phyloP scores from a whole-genome alignment of 2,329 filamentous ascomycete genomes.

The Ophioceras dolichostomum region DNA sequence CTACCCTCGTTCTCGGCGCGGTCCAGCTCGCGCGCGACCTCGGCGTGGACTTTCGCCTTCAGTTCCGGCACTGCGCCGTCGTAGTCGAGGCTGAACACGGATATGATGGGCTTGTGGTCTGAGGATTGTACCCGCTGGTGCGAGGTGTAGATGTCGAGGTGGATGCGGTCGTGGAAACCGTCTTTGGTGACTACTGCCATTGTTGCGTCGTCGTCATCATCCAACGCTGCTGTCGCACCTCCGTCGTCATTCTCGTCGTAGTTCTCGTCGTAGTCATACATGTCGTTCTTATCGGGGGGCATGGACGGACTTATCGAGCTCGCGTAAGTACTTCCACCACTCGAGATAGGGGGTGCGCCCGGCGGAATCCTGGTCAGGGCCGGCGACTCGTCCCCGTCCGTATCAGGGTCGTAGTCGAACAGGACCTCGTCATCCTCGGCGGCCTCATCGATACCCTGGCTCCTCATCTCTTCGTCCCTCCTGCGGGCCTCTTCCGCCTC shows the following conservation, averaged over 20 bases:
- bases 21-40: conserved; percentile 80
- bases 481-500: conserved; percentile 57
- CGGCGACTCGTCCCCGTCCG: conserved; percentile 42
- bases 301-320: too few species aligned
- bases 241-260: conserved; percentile 39
- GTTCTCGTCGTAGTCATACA: conserved; percentile 49
- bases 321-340: too few species aligned
- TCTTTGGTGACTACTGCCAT: conserved; percentile 47
- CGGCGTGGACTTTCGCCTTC: conserved; percentile 71
- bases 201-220: conserved; percentile 32
- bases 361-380: conserved; percentile 15
- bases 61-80: conserved; percentile 77
- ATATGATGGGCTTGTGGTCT: conserved; percentile 86
- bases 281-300: background rate
- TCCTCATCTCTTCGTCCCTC: conserved; percentile 77
- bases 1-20: conserved; percentile 46
- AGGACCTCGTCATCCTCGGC: conserved; percentile 70
- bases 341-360: too few species aligned
- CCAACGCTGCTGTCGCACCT: too few species aligned
- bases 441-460: conserved; percentile 60
- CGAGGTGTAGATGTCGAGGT: conserved; percentile 61
- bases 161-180: conserved; percentile 40
- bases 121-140: conserved; percentile 86
- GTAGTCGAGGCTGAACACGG: conserved; percentile 73
- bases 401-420: conserved; percentile 82